phyloP scores from a whole-genome alignment of 805 yeast species.

The Teunomyces funiuensis region DNA sequence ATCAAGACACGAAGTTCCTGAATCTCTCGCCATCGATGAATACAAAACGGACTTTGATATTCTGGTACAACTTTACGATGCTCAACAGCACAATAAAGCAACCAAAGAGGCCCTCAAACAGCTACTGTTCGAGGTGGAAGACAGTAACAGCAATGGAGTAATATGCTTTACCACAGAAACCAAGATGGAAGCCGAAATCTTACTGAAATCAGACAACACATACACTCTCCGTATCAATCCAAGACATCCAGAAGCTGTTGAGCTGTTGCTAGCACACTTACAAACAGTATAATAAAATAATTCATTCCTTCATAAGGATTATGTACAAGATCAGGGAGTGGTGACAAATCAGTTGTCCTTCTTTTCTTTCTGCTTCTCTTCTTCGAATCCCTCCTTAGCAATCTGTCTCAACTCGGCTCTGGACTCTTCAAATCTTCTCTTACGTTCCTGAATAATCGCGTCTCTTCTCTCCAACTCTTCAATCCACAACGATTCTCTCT shows the following conservation, averaged over 20 bases:
- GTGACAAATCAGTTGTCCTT: neutral
- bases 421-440: constrained; percentile 63
- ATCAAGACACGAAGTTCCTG: neutral
- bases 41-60: neutral
- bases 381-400: constrained; percentile 36
- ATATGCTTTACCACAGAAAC: neutral
- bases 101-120: neutral
- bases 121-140: neutral
- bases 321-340: neutral
- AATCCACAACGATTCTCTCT: constrained; percentile 85
- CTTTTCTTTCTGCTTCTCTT: constrained; percentile 8
- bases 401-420: constrained; percentile 40
- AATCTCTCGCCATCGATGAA: neutral
- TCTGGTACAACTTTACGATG: neutral
- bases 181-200: neutral
- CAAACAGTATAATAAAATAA: neutral
- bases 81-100: neutral
- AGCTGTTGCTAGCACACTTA: neutral
- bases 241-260: neutral
- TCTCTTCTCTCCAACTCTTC: constrained; percentile 89
- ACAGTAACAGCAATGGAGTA: neutral
- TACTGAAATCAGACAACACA: neutral
- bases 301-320: neutral
- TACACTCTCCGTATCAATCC: neutral
- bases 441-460: constrained; percentile 64